Base-by-base conservation (phyloP, 1,139 yeast genomes). In the Magnusiomyces paraingens region DNA sequence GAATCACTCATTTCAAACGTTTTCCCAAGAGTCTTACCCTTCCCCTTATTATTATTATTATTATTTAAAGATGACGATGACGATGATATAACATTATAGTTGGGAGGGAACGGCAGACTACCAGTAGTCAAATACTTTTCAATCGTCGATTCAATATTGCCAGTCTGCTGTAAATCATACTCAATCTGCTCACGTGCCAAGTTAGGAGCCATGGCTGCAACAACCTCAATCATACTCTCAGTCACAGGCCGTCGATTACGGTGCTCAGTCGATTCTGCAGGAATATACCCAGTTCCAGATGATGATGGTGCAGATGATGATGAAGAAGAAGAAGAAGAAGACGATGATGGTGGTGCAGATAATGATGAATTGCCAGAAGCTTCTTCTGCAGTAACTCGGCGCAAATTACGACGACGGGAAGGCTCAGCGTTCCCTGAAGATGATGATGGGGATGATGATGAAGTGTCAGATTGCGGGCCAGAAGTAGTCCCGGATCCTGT, bases 171-270 rank as follows among this genome's bases (percentile, higher is more conserved):
- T 51, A 81, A 66, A 55, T 71, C 75, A 52, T 59, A 67, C 29
- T 70, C 57, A 53, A 91, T 88, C 66, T 87, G 95, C n/a, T 79
- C 86, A 8, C 71, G 77, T 0, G 87, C 74, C 50, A 88, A 72
- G 38, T 76, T 75, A 1, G 98, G 97, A 0, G 90, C 96, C 58
- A 91, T 75, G 29, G 90, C 81, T 62, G 83, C 88, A 1, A 91
- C 97, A 0, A 87, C 84, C 60, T 86, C 94, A 50, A 91, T 76
- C 98, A 91, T 91, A 58, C 80, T 83, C 11, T 76, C 79, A 2
- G 89, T 85, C n/a, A 86, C 86, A 2, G 73, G 77, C 54, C 95
- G 79, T 17, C 69, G 56, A 41, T 56, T 55, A 15, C 51, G 54
- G 32, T 26, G 32, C 32, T 26, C 32, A 8, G 32, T 26, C 8